Base-by-base conservation (phyloP, 345 rosid genomes). In the Draba incana region DNA sequence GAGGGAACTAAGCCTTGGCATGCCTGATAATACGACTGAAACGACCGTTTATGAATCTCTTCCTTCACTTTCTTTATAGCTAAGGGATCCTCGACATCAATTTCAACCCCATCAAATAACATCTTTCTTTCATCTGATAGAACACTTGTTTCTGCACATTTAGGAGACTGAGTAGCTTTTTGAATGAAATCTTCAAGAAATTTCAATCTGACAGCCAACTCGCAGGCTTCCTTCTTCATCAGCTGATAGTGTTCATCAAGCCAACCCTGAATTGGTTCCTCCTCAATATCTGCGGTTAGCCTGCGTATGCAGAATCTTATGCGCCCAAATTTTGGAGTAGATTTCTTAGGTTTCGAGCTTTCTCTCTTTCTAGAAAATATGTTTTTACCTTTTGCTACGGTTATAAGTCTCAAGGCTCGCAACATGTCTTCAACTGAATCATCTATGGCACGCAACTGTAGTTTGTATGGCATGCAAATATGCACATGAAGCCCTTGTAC, bases 241-340 rank as follows among this genome's bases (percentile, higher is more conserved):
- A 94, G 81, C 35, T 77, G 85, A 78, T 84, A 91, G 70, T 86
- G 98, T 73, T 94, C 97, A 79, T 91, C 99, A 83, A 91, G 98
- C 99, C 99, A 94, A 33, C 99, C 99, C 74, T 91, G 96, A 43
- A 89, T 60, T 14, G 99, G 98, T 75, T 94, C 99, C 78, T 94
- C 99, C 82, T 94, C 98, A 38, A 94, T 94, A 78, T 94, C 95
- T 76, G 84, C 87, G 25, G 83, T 86, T 39, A 94, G 69, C 68
- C 81, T 89, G 57, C 95, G 92, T 74, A 94, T 77, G 62, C 81
- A 81, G 58, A 94, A 84, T 78, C 81, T 91, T 54, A 94, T 62
- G 66, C 92, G 54, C 62, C 98, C 95, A 85, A 87, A 75, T 71
- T 87, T 89, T n/a, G 89, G 78, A 77, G 83, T 82, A 38, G 92